These are phyloP conservation scores for Sphagnum contortum DNA, from an alignment of 225 moss, liverwort and hornwort genomes.

Conservation along the genomic window DNA sequence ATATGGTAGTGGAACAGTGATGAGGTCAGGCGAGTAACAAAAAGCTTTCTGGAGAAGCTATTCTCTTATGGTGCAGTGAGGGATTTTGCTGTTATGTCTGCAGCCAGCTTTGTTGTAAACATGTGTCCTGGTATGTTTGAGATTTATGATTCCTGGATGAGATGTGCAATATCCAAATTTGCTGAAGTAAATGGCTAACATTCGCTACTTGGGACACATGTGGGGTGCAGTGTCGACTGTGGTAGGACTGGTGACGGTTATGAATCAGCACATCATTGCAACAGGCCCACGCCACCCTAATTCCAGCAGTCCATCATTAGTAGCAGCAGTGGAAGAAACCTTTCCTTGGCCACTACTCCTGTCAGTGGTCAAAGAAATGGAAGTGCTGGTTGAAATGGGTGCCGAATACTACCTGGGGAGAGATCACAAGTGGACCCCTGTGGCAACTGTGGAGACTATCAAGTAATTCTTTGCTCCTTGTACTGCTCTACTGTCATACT, in stretches of 20 bases:
- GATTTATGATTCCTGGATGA: no score
- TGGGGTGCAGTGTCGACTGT: constrained; percentile 66
- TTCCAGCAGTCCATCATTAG: constrained; percentile 5
- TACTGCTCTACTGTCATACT: neutral
- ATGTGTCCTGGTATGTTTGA: no score
- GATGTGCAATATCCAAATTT: no score
- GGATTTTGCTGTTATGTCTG: no score
- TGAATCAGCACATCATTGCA: constrained; percentile 90
- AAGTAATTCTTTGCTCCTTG: constrained; percentile 40
- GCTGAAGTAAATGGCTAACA: no score
- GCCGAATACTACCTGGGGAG: constrained; percentile 77
- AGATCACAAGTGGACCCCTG: constrained; percentile 87
- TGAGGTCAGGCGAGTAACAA: no score
- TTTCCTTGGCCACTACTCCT: constrained; percentile 79
- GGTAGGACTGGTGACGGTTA: constrained; percentile 75
- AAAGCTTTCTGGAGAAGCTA: no score
- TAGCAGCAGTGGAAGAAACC: constrained; percentile 28
- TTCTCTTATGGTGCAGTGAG: no score
- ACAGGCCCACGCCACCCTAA: constrained; percentile 37
- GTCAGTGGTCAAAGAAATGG: constrained; percentile 87
- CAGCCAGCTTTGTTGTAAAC: no score
- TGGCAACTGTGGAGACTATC: constrained; percentile 81
- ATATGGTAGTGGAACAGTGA: no score
- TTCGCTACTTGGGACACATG: neutral
- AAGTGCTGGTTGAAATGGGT: constrained; percentile 88